Evolutionary conservation across 177 flowering plant species (phyloP).

Genomic region (Vitis hybrid): DNA sequence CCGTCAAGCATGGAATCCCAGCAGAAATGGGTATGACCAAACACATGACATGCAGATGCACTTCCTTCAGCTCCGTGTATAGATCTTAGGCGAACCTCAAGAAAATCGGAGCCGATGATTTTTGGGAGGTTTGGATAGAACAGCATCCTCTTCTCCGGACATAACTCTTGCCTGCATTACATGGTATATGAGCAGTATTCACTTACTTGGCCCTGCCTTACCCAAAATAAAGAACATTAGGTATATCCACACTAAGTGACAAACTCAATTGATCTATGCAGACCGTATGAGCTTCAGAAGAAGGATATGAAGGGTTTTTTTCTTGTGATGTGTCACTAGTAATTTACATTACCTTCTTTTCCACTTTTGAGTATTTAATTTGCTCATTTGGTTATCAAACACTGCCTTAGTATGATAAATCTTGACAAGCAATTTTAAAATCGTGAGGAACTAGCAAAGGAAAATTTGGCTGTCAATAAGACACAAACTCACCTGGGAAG

Average conservation of each 20-base stretch:
- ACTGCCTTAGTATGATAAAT: background rate
- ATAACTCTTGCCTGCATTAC: constrained; percentile 67
- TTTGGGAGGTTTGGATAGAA: constrained; percentile 87
- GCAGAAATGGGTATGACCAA: constrained; percentile 90
- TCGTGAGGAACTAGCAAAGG: background rate
- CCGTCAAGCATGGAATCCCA: constrained; percentile 85
- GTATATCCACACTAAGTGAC: background rate
- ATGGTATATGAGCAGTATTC: background rate
- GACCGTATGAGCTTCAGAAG: background rate
- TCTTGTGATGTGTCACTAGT: too few species aligned
- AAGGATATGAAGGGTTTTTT: background rate
- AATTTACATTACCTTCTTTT: too few species aligned
- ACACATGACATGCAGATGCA: constrained; percentile 61
- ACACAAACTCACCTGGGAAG: constrained; percentile 64
- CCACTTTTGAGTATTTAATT: too few species aligned
- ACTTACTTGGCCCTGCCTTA: background rate
- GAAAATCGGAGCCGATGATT: constrained; percentile 75
- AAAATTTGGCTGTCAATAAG: background rate
- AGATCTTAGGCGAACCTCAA: constrained; percentile 68
- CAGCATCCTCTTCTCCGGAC: constrained; percentile 93
- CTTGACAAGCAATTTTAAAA: background rate
- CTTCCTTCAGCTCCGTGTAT: constrained; percentile 56
- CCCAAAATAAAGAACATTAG: too few species aligned
- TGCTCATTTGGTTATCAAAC: background rate
- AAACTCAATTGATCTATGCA: background rate